Base-by-base conservation (phyloP, 805 yeast genomes). In the Saccharomycopsis amapae region DNA sequence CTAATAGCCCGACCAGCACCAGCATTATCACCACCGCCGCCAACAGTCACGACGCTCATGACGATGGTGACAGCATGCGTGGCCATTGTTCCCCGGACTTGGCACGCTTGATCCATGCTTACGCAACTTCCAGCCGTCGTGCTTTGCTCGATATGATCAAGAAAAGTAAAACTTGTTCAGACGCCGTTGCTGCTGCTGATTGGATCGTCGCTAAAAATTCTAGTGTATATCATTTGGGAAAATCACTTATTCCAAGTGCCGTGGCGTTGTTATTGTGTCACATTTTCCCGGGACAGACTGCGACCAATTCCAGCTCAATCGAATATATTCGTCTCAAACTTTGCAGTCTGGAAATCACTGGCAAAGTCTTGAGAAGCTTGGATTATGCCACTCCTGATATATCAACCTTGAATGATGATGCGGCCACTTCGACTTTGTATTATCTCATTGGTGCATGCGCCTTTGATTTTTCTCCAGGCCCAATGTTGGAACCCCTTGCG, bases 401-500 rank as follows among this genome's bases (percentile, higher is more conserved):
- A n/a, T 32, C 42, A 15, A 24, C 41, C 9, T 53, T 77, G 28
- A 68, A 63, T 44, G 79, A 77, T 48, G 73, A 67, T 20, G 69
- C 73, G 24, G 80, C 82, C 0, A 66, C 73, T 0, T 69, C 76
- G 43, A 63, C 84, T 3, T 64, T 83, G 38, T 72, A 72, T 53
- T 74, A 79, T 32, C 57, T 81, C 22, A 58, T 84, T 18, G 94
- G 93, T 2, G 79, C 82, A 7, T 73, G 86, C 50, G 72, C 82
- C 31, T 80, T 78, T 51, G 95, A 85, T 61, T 85, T 80, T 64
- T 94, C n/a, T n/a, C n/a, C n/a, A n/a, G 19, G n/a, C 71, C 2
- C 31, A 4, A 69, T 80, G n/a, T 63, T 83, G 47, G 71, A 71
- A 48, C 80, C 84, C 2, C 60, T 86, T 23, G 74, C 85, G 51